Evolutionary conservation across 352 stramenopile species (phyloP).

Genomic region (Blastocystis sp.): DNA sequence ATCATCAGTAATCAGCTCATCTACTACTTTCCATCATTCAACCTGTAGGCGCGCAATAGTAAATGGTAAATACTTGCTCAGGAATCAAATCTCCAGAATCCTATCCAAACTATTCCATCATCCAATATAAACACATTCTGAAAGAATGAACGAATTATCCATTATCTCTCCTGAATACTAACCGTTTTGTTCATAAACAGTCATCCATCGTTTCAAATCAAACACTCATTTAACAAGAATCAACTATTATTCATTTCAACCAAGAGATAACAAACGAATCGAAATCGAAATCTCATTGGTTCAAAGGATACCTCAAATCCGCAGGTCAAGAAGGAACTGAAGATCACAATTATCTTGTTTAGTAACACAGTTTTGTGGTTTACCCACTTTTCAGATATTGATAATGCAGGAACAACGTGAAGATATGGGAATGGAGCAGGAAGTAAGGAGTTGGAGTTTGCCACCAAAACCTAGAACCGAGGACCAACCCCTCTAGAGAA

Average conservation of each 20-base stretch:
- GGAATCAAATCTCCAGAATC: too few relatives aligned
- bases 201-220: not conserved
- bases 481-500: constrained; percentile 64
- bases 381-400: not conserved
- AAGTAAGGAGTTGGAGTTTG: not conserved
- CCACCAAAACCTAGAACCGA: not conserved
- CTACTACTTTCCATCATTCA: too few relatives aligned
- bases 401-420: not conserved
- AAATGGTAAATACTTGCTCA: too few relatives aligned
- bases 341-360: not conserved
- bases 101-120: too few relatives aligned
- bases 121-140: too few relatives aligned
- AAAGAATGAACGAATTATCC: not conserved
- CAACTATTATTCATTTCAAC: not conserved
- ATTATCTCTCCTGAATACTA: not conserved
- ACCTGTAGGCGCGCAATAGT: too few relatives aligned
- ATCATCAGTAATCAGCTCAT: too few relatives aligned
- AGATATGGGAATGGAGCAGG: not conserved
- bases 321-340: not conserved
- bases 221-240: not conserved
- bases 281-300: not conserved
- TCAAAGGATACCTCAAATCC: not conserved
- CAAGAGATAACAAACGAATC: not conserved
- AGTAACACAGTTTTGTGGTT: not conserved
- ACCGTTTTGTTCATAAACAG: not conserved